Base-by-base conservation (phyloP, 1,284 basidiomycete genomes). In the Sphagnurus paluster region DNA sequence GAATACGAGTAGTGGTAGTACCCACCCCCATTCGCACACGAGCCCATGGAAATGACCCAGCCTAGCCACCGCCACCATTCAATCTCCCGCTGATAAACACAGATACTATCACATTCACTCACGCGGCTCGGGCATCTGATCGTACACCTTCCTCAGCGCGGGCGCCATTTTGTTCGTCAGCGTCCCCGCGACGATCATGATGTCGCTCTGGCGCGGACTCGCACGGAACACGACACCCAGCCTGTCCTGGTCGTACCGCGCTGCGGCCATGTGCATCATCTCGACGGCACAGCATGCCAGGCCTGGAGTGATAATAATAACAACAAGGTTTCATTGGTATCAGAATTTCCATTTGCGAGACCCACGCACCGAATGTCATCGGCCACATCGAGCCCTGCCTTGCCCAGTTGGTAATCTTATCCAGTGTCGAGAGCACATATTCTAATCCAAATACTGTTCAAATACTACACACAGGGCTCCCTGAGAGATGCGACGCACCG, bases 131-230 rank as follows among this genome's bases (percentile, higher is more conserved):
- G 93, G 93, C 92, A 97, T 96, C 70, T 98, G 93, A 70, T 97
- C 93, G 66, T 97, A 96, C 39, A 95, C 90, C 69, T 93, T 96
- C 62, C 93, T 82, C 64, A 98, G 67, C 4, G 95, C 95, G 37
- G 97, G 97, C 3, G 95, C 97, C 97, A 99, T 99, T 77, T 99
- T 99, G 79, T 99, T 99, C 56, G 97, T 99, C 59, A 99, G 73
- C 0, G 97, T 99, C 24, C 97, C 97, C 36, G 97, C 96, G 44
- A 99, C 97, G 63, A 99, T 99, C 97, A 99, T 99, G 64, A 99
- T 91, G 65, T 99, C 96, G 49, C 89, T 92, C 75, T 98, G 94
- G 57, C 97, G 88, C 42, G 97, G 97, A 70, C 89, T 93, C 8
- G 96, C 97, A 77, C 97, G 93, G 80, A 99, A 99, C 33, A 99